Evolutionary conservation across 129 eudicot species (phyloP).

Genomic region (Centrapalus pauciflorus): DNA sequence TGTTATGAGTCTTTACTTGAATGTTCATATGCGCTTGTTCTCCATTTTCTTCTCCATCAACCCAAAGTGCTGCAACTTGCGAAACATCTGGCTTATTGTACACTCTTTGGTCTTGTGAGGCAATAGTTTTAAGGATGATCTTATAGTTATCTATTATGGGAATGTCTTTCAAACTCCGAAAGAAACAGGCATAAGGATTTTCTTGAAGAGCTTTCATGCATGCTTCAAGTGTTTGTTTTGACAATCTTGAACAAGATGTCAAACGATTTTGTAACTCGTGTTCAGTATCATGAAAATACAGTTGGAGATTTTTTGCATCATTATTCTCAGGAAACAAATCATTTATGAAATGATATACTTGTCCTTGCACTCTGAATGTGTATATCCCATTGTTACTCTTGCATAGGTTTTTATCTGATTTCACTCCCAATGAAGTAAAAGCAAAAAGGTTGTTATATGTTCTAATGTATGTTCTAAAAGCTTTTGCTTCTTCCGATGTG

Average conservation of each 20-base stretch:
- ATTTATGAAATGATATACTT: not conserved
- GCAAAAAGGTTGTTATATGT: not conserved
- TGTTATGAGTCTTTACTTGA: not conserved
- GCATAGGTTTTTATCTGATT: not conserved
- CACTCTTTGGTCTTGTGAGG: not conserved
- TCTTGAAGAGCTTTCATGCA: not conserved
- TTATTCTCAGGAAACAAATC: not conserved
- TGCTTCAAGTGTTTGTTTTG: no score
- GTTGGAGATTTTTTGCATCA: not conserved
- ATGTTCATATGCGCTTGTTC: not conserved
- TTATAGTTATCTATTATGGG: not conserved
- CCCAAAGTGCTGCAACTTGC: not conserved
- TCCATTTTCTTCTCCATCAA: not conserved
- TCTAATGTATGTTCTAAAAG: not conserved
- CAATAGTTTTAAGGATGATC: not conserved
- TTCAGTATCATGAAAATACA: not conserved
- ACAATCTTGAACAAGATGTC: not conserved
- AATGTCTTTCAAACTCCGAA: not conserved
- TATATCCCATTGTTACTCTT: not conserved
- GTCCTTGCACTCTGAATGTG: not conserved
- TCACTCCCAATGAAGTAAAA: constrained; percentile 2
- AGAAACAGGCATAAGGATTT: constrained; percentile 1
- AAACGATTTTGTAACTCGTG: not conserved
- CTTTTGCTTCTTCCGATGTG: not conserved
- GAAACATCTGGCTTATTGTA: not conserved